Evolutionary conservation across 176 grass and related monocot species (phyloP).

Genomic region (Dactylis glomerata): DNA sequence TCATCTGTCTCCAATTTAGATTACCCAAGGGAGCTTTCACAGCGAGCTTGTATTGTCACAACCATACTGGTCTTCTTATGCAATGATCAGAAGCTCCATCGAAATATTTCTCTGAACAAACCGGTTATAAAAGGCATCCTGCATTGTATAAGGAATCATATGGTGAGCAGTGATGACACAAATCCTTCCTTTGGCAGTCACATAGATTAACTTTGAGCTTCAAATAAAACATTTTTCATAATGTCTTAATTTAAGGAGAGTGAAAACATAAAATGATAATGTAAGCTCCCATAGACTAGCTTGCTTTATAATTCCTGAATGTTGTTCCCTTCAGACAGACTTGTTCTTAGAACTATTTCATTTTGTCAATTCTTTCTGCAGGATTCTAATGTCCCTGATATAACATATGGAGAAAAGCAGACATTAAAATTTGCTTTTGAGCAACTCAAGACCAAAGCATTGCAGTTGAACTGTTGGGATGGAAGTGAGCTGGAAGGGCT

Average conservation of each 20-base stretch:
- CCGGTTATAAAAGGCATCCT: slow-evolving; percentile 49
- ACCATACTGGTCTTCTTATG: slow-evolving; percentile 60
- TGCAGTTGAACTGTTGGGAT: slow-evolving; percentile 45
- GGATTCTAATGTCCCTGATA: slow-evolving; percentile 24
- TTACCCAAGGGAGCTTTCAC: slow-evolving; percentile 37
- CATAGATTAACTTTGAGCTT: slow-evolving; percentile 21
- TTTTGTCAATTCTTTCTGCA: slow-evolving; percentile 6
- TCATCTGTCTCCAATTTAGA: slow-evolving; percentile 31
- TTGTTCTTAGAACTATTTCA: background rate
- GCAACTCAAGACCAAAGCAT: slow-evolving; percentile 49
- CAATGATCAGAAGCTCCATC: slow-evolving; percentile 55
- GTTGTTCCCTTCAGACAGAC: slow-evolving; percentile 8
- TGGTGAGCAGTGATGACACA: slow-evolving; percentile 49
- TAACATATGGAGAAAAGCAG: slow-evolving; percentile 41
- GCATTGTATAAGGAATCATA: slow-evolving; percentile 40
- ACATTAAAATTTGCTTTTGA: slow-evolving; percentile 45
- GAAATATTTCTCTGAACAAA: slow-evolving; percentile 48
- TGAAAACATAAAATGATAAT: background rate
- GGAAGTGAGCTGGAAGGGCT: slow-evolving; percentile 33
- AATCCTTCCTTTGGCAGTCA: slow-evolving; percentile 27
- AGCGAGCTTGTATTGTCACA: slow-evolving; percentile 45
- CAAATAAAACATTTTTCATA: background rate
- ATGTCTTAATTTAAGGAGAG: background rate
- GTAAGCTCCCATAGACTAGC: background rate
- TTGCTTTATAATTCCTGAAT: slow-evolving; percentile 2